phyloP scores from a whole-genome alignment of 306 rosid genomes.

The Gillenia trifoliata region DNA sequence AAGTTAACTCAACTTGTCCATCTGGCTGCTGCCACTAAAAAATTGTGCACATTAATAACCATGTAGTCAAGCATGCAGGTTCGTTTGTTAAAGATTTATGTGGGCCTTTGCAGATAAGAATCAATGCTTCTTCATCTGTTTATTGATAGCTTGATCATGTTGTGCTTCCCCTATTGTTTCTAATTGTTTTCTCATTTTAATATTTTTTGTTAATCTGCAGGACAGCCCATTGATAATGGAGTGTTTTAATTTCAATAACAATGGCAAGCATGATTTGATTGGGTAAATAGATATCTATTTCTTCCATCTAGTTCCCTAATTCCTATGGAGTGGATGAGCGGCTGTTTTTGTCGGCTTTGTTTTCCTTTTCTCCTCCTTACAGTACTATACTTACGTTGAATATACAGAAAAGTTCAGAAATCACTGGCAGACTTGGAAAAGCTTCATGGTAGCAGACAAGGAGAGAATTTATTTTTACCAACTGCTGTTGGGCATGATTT shows the following conservation, averaged over 20 bases:
- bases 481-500: constrained; percentile 59
- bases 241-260: constrained; percentile 86
- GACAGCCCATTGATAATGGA: constrained; percentile 77
- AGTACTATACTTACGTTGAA: constrained; percentile 9
- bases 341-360: not conserved
- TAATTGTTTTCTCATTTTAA: constrained; percentile 29
- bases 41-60: not conserved
- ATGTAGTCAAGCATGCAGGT: not conserved
- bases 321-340: constrained; percentile 13
- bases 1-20: not conserved
- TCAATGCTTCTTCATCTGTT: constrained; percentile 1
- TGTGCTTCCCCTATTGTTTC: constrained; percentile 4
- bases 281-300: constrained; percentile 59
- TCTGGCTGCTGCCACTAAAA: constrained; percentile 9
- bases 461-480: constrained; percentile 49
- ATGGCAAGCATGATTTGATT: constrained; percentile 90
- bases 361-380: not conserved
- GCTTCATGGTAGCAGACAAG: constrained; percentile 62
- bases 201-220: constrained; percentile 47
- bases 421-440: constrained; percentile 84
- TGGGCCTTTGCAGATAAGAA: not conserved
- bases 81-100: not conserved
- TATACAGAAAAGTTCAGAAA: constrained; percentile 70
- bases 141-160: constrained; percentile 21
- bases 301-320: constrained; percentile 14